phyloP scores from a whole-genome alignment of 1,284 basidiomycete genomes.

The Thelephora terrestris region DNA sequence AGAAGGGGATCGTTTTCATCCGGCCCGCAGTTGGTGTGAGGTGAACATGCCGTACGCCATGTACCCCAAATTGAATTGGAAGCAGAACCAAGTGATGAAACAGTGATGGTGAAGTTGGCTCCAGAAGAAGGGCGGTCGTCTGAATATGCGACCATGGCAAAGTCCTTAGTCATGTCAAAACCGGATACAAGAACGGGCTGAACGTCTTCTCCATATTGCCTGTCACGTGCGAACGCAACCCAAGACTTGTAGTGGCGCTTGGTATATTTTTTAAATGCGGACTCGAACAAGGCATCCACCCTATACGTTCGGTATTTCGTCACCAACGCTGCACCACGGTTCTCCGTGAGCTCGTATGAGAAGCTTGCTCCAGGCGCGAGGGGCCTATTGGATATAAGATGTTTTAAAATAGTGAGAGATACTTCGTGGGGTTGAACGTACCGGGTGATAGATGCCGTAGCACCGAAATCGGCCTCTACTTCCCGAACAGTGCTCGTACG shows the following conservation, averaged over 20 bases:
- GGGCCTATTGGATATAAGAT: too few relatives aligned
- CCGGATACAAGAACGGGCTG: too few relatives aligned
- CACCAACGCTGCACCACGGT: slow-evolving; percentile 5
- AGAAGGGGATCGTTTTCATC: background rate
- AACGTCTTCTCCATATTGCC: slow-evolving; percentile 1
- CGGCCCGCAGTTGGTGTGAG: slow-evolving; percentile 3
- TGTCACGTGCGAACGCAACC: slow-evolving; percentile 3
- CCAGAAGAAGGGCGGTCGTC: background rate
- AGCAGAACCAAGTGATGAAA: background rate
- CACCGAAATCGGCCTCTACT: background rate
- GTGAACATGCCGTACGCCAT: slow-evolving; percentile 1
- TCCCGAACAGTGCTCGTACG: background rate
- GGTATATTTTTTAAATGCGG: slow-evolving; percentile 4
- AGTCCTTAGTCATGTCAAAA: too few relatives aligned
- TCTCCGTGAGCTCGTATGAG: too few relatives aligned
- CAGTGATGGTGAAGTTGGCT: slow-evolving; percentile 1
- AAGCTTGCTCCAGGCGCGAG: background rate
- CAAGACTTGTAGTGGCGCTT: slow-evolving; percentile 4
- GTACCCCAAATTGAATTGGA: slow-evolving; percentile 3
- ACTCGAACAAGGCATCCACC: background rate
- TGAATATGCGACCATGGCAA: too few relatives aligned
- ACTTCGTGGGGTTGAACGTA: background rate
- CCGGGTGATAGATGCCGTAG: background rate
- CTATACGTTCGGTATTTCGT: slow-evolving; percentile 3
- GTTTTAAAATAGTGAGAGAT: too few relatives aligned